Base-by-base conservation (phyloP, 371 early-diverging fungal species). In the Mortierella sp. region DNA sequence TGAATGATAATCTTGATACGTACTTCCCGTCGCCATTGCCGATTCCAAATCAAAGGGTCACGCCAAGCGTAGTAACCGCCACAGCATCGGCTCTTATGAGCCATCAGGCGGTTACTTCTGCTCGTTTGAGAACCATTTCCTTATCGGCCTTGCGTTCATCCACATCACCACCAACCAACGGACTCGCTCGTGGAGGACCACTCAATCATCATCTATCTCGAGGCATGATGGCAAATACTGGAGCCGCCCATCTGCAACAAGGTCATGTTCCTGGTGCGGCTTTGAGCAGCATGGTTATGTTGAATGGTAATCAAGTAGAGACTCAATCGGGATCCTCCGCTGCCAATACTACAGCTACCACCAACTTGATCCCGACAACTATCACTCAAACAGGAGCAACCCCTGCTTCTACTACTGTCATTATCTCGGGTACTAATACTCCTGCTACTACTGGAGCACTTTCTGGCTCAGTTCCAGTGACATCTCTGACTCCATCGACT, bases 11-110 rank as follows among this genome's bases (percentile, higher is more conserved):
- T 13, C 87, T 94, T 8, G 91, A 92, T 59, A 77, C 84, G 0
- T 91, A 90, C 58, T 94, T 93, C 74, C 93, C 93, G 3, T 88
- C 89, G 8, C 93, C 93, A 10, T 73, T 93, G 64, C 93, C 93
- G 2, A 86, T 89, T 73, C 84, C 51, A 53, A 87, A 49, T 67
- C 85, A 56, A 28, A 79, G 74, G 58, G 70, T 79, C 29, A 79
- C 80, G 0, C 66, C 70, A 31, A 79, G 74, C 34, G 80, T 79
- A 0, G 70, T 73, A 26, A 79, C 80, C 9, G 80, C 74, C 8
- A 64, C 70, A 2, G 80, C 80, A 2, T 73, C 80, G 9, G 74
- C 73, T 7, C 61, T 79, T 49, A 73, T 79, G 80, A 79, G 54
- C 71, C 76, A 74, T 23, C 63, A 86, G 69, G 64, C 82, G 49